These are phyloP conservation scores for Acidomyces sp. DNA, from an alignment of 495 filamentous ascomycete species.

Conservation along the genomic window DNA sequence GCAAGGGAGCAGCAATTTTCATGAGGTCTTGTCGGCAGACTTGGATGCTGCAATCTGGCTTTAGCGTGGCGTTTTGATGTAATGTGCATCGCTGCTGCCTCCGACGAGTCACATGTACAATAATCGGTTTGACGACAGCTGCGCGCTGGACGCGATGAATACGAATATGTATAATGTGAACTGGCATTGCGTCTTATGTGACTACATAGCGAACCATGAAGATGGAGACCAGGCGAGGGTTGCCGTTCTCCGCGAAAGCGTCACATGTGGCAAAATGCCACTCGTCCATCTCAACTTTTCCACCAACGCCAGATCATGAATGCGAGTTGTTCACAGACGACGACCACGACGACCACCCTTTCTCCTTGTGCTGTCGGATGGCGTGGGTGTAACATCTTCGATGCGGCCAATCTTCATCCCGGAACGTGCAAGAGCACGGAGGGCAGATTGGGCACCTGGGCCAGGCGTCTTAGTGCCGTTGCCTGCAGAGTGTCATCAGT, in stretches of 20 bases:
- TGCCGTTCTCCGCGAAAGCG: conserved; percentile 58
- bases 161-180: not conserved
- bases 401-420: conserved; percentile 99
- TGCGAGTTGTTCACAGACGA: conserved; percentile 59
- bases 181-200: conserved; percentile 2
- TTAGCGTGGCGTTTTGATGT: conserved; percentile 12
- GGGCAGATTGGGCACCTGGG: conserved; percentile 94
- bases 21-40: not conserved
- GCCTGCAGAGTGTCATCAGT: conserved; percentile 36
- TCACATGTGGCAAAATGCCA: conserved; percentile 34
- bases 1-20: no score
- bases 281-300: conserved; percentile 23
- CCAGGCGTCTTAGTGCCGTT: conserved; percentile 99
- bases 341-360: conserved; percentile 99
- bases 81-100: no score
- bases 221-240: conserved; percentile 55
- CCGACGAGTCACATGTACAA: no score
- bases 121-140: no score
- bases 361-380: conserved; percentile 94
- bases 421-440: conserved; percentile 93
- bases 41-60: not conserved
- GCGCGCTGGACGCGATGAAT: not conserved
- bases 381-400: conserved; percentile 97
- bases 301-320: conserved; percentile 22
- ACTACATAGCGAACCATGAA: conserved; percentile 30